Conservation (phyloP, 2,329 filamentous ascomycete genomes). For the Colletotrichum neosansevieriae region DNA sequence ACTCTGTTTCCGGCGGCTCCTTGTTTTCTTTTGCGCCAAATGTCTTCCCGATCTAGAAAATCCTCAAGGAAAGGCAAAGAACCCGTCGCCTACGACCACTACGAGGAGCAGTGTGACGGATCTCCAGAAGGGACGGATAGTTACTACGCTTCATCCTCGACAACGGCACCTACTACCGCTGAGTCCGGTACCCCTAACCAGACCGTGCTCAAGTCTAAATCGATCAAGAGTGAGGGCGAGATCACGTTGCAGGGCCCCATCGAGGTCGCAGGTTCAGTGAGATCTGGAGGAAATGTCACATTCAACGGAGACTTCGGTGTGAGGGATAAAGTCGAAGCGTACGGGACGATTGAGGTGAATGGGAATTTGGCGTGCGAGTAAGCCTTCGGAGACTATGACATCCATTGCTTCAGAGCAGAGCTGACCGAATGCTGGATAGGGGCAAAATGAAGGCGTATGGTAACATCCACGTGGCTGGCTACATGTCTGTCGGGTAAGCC, state of each 20-base stretch:
- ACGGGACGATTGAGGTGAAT: conserved; percentile 56
- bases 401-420: background rate
- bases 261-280: conserved; percentile 61
- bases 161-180: conserved; percentile 35
- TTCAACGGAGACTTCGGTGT: conserved; percentile 59
- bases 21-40: background rate
- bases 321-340: conserved; percentile 60
- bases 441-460: conserved; percentile 61
- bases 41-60: conserved; percentile 25
- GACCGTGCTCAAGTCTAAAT: conserved; percentile 50
- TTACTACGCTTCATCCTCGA: conserved; percentile 44
- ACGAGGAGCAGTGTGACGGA: conserved; percentile 14
- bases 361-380: conserved; percentile 59
- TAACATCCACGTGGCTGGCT: conserved; percentile 57
- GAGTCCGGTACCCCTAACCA: conserved; percentile 39
- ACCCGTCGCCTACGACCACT: conserved; percentile 23
- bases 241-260: conserved; percentile 58
- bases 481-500: conserved; percentile 53
- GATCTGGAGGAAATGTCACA: conserved; percentile 57
- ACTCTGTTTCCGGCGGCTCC: background rate
- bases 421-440: conserved; percentile 43
- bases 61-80: conserved; percentile 33
- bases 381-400: conserved; percentile 39
- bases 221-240: conserved; percentile 57
- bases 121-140: conserved; percentile 32